Evolutionary conservation across 2,329 filamentous ascomycete genomes (phyloP).

Genomic region (Teratosphaeria viscida): DNA sequence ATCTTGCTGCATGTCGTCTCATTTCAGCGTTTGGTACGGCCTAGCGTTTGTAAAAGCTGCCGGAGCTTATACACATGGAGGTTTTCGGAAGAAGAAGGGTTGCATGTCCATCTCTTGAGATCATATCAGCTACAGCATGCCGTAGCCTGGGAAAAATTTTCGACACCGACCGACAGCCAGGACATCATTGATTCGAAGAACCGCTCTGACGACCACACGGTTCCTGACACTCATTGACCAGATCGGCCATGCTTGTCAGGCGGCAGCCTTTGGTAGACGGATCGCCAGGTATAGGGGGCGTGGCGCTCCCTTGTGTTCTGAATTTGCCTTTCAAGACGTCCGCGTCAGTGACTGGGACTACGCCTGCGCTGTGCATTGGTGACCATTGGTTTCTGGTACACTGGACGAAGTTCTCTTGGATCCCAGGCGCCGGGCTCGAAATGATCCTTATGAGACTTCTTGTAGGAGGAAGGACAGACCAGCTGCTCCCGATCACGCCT

Average conservation of each 20-base stretch:
- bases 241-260: too few species aligned
- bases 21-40: not conserved
- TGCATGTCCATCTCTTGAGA: too few species aligned
- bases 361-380: not conserved
- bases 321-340: not conserved
- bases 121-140: too few species aligned
- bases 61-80: too few species aligned
- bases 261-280: too few species aligned
- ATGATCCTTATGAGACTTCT: not conserved
- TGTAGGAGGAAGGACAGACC: not conserved
- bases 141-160: too few species aligned
- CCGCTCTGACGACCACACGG: too few species aligned
- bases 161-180: too few species aligned
- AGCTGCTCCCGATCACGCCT: constrained; percentile 9
- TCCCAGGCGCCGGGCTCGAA: not conserved
- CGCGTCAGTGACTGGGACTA: not conserved
- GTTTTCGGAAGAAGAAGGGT: too few species aligned
- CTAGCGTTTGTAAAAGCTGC: not conserved
- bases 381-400: not conserved
- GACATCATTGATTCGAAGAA: too few species aligned
- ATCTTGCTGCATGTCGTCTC: not conserved
- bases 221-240: too few species aligned
- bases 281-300: not conserved
- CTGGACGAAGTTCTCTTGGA: not conserved
- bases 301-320: not conserved